Base-by-base conservation (phyloP, 108 stramenopile species). In the Conticribra guillardii region DNA sequence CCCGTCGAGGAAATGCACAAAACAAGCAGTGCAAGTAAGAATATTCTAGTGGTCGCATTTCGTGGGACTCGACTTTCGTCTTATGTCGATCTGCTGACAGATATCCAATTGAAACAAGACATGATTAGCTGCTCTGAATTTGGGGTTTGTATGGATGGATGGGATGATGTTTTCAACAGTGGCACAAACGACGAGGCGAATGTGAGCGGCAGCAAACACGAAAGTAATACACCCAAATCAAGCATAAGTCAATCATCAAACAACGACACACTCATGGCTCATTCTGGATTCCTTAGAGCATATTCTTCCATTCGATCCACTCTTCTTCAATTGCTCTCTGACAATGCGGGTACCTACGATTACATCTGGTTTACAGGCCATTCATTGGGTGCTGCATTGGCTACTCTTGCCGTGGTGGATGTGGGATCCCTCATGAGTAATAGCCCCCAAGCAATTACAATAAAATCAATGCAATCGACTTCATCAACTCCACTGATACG, bases 211-310 rank as follows among this genome's bases (percentile, higher is more conserved):
- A n/a, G n/a, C n/a, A n/a, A n/a, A n/a, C 34, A 31, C 1, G 17
- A 44, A 8, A 16, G 34, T 17, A 18, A 17, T 57, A 2, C 7
- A 23, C 9, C 1, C 3, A 57, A 15, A 27, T 5, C 7, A 57
- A 57, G n/a, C n/a, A 57, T 32, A 2, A 14, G 17, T 2, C 29
- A 27, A 30, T 24, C n/a, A 23, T 53, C 56, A 57, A 57, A 19
- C 22, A 41, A 17, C 41, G 51, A 19, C 27, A 28, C 31, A 23
- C 47, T 65, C 30, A 65, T 65, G 64, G 51, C 49, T 1, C 64
- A 65, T 53, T 65, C 64, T 14, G 64, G 64, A 51, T 65, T 65
- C 49, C 31, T 65, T 0, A 65, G 52, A 24, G 64, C 64, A 18
- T 65, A 65, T 53, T 52, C 64, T 30, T 65, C 64, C 31, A 65